These are phyloP conservation scores for Favolaschia claudopus DNA, from an alignment of 768 basidiomycete species.

Conservation along the genomic window DNA sequence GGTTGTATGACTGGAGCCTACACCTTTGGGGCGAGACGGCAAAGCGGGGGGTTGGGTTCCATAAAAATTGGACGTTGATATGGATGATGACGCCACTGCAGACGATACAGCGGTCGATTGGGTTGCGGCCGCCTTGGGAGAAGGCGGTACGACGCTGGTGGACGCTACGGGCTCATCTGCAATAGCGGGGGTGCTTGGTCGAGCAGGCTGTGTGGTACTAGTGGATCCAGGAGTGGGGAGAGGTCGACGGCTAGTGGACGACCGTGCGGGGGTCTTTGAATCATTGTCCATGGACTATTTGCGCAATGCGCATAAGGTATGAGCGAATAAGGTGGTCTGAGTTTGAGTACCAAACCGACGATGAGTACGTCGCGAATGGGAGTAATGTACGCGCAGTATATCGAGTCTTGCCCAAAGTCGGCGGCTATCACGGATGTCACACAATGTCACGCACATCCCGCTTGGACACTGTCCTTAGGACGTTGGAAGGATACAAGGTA, in stretches of 20 bases:
- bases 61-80: slow-evolving; percentile 39
- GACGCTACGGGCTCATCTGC: slow-evolving; percentile 21
- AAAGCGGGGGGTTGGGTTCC: slow-evolving; percentile 44
- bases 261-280: slow-evolving; percentile 40
- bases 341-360: slow-evolving; percentile 10
- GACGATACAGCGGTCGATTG: slow-evolving; percentile 3
- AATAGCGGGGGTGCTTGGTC: slow-evolving; percentile 50
- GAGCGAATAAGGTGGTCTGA: not conserved
- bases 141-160: slow-evolving; percentile 14
- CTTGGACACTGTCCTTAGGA: too few relatives aligned
- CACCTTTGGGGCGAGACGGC: slow-evolving; percentile 46
- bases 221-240: slow-evolving; percentile 51
- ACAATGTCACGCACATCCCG: too few relatives aligned
- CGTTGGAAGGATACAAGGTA: too few relatives aligned
- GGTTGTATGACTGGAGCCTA: slow-evolving; percentile 54
- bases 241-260: slow-evolving; percentile 48
- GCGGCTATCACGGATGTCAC: too few relatives aligned
- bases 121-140: not conserved
- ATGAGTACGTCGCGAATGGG: not conserved
- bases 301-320: not conserved
- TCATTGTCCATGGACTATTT: slow-evolving; percentile 62
- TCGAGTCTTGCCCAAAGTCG: too few relatives aligned
- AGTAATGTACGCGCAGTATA: not conserved
- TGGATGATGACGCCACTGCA: slow-evolving; percentile 14
- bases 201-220: slow-evolving; percentile 36